Evolutionary conservation across 257 asterid species (phyloP).

Genomic region (Scutellaria barbata): DNA sequence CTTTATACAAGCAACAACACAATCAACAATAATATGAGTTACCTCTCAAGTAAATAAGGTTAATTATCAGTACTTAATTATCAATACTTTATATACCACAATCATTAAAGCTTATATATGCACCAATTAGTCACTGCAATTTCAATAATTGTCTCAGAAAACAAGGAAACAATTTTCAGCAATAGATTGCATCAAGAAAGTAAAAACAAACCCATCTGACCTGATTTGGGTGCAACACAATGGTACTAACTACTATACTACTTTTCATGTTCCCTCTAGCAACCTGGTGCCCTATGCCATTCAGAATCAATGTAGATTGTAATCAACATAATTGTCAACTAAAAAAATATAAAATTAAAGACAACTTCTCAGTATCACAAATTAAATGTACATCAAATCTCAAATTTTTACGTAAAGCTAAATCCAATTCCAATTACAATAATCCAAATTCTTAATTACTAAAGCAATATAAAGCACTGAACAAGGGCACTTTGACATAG

Average conservation of each 20-base stretch:
- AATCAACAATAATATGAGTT: no score
- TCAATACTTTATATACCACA: no score
- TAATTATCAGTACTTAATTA: no score
- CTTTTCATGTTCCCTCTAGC: constrained; percentile 99
- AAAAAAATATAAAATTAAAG: constrained; percentile 2
- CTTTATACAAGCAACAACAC: no score
- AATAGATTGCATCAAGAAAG: neutral
- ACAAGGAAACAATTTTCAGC: neutral
- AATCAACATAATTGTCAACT: constrained; percentile 24
- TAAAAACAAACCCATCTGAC: constrained; percentile 35
- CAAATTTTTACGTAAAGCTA: constrained; percentile 97
- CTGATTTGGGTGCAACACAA: constrained; percentile 98
- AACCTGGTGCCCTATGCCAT: constrained; percentile 89
- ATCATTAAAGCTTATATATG: no score
- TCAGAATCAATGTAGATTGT: constrained; percentile 29
- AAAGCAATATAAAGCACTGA: no score
- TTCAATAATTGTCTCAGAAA: no score
- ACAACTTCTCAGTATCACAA: neutral
- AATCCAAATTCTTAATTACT: no score
- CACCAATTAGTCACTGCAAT: no score
- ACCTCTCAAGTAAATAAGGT: no score
- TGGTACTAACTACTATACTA: constrained; percentile 98
- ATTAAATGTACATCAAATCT: constrained; percentile 74
- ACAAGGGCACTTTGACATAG: no score
- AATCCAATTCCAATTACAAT: no score